These are phyloP conservation scores for Umbilicus rupestris DNA, from an alignment of 164 flowering plant genomes.

Conservation along the genomic window DNA sequence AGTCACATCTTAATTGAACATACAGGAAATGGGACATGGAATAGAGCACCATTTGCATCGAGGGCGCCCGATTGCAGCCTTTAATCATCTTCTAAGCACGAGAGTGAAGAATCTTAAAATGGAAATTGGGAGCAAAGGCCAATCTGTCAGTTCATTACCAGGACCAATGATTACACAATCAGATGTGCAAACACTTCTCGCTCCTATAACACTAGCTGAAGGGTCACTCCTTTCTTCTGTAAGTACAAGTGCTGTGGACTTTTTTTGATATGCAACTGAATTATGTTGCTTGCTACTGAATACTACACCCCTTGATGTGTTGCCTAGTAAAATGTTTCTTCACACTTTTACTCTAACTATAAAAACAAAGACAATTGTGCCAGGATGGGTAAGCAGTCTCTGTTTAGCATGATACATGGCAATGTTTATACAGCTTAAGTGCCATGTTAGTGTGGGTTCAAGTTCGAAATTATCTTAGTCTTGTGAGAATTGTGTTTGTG, in stretches of 20 bases:
- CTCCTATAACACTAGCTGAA: slow-evolving; percentile 63
- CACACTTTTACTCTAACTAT: not conserved
- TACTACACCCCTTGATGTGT: not conserved
- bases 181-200: slow-evolving; percentile 74
- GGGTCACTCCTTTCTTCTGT: slow-evolving; percentile 75
- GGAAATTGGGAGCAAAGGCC: slow-evolving; percentile 22
- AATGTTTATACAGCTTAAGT: not conserved
- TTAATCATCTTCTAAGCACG: slow-evolving; percentile 53
- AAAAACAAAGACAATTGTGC: no score
- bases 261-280: not conserved
- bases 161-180: slow-evolving; percentile 64
- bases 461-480: not conserved
- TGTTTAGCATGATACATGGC: not conserved
- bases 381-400: not conserved
- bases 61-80: slow-evolving; percentile 90
- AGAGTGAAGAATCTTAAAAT: slow-evolving; percentile 59
- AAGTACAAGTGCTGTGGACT: slow-evolving; percentile 20
- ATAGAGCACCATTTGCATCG: slow-evolving; percentile 93
- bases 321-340: not conserved
- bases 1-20: slow-evolving; percentile 10
- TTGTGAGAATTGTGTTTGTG: not conserved
- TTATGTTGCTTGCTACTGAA: not conserved
- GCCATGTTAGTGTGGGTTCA: not conserved
- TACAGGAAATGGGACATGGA: slow-evolving; percentile 64
- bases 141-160: slow-evolving; percentile 30